Percentiles rank a stretch among this genome's conserved stretches.
Conservation (phyloP, 176 grass and related monocot genomes). For the Cenchrus americanus region DNA sequence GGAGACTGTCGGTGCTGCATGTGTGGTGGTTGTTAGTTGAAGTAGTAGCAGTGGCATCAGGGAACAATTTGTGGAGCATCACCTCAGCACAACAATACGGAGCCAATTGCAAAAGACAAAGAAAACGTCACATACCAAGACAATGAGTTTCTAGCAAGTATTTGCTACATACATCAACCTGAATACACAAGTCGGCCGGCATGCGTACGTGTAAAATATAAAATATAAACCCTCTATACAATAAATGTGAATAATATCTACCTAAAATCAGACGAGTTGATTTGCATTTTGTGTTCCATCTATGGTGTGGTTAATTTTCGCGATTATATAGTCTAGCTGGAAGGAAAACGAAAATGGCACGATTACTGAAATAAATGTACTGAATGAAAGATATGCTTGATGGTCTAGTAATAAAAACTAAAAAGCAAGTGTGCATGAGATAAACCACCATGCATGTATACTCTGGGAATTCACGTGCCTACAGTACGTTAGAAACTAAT, state of each 20-base stretch:
- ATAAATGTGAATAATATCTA: no score
- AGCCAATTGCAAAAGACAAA: constrained; percentile 32
- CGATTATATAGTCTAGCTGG: no score
- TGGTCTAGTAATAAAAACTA: neutral
- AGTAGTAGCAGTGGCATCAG: constrained; percentile 26
- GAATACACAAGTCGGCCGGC: neutral
- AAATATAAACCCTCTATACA: no score
- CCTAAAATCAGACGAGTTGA: no score
- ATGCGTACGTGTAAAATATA: neutral
- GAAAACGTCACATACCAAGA: neutral
- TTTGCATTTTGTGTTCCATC: no score
- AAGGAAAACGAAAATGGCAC: neutral
- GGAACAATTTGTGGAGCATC: constrained; percentile 11
- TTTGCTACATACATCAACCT: neutral
- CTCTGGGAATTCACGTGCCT: neutral
- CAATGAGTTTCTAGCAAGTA: constrained; percentile 11
- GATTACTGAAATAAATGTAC: neutral
- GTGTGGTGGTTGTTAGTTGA: constrained; percentile 35
- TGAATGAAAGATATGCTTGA: neutral
- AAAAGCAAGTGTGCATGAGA: no score
- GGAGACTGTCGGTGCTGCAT: constrained; percentile 45
- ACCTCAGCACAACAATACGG: constrained; percentile 18
- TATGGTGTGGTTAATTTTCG: no score
- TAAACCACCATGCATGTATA: neutral
- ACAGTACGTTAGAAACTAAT: neutral